Base-by-base conservation (phyloP, 2,329 filamentous ascomycete genomes). In the Rhynchosporium agropyri region DNA sequence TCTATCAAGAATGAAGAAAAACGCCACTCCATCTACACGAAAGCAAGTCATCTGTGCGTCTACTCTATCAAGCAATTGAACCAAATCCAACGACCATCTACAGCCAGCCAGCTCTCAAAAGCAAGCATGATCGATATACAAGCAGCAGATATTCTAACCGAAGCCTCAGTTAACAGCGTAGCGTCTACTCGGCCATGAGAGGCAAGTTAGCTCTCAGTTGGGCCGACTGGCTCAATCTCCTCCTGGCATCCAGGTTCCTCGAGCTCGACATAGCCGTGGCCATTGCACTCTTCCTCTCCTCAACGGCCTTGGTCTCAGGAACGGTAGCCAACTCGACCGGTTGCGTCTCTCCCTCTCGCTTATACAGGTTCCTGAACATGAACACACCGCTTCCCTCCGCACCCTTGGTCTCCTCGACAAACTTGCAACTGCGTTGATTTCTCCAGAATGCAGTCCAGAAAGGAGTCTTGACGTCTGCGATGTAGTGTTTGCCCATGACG, bases 401-500 rank as follows among this genome's bases (percentile, higher is more conserved):
- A 1, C 74, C 74, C 15, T 70, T 68, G 8, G 65, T 72, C 67
- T 76, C 74, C 67, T 75, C 73, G 5, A 76, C 73, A 43, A 76
- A 76, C 59, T 72, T 72, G 64, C 74, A 75, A 4, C 61, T 63
- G 15, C 73, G 68, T 46, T 73, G 70, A 53, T 74, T 74, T n/a
- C 58, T 67, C 69, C 70, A 76, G 65, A 75, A 75, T 1, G 74
- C 74, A 1, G 68, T 71, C 74, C 72, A 75, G 70, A 75, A 76
- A 7, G 67, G 63, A 3, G 73, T 76, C 64, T 74, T 71, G 12
- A 64, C 61, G 64, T 83, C 80, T 8, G 74, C 72, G 26, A 42
- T 40, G 53, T 87, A 87, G 60, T 81, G 76, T 36, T 80, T 76
- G 7, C 84, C 84, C 20, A 87, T 79, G n/a, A 86, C 74, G 9